Conservation (phyloP, 2,329 filamentous ascomycete species). For the Phoma sp. region DNA sequence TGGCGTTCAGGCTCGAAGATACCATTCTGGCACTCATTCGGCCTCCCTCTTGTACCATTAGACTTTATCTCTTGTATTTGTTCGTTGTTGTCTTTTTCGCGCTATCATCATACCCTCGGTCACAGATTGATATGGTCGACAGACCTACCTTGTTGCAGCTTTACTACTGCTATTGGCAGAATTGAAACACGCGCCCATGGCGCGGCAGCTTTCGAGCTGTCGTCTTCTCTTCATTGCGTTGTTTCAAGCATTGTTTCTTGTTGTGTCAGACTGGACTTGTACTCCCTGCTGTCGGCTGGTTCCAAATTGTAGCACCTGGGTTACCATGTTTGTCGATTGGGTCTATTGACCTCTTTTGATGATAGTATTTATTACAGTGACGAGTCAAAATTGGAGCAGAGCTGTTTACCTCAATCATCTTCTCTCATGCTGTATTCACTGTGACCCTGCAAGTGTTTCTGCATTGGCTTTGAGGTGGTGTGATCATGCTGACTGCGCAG, state of each 20-base stretch:
- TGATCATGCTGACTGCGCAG: too few relatives aligned
- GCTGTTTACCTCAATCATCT: constrained; percentile 4
- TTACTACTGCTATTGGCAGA: constrained; percentile 11
- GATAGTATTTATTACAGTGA: constrained; percentile 25
- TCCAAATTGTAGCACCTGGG: constrained; percentile 36
- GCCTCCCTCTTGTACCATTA: constrained; percentile 43
- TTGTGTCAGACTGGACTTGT: constrained; percentile 21
- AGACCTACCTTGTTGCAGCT: constrained; percentile 13
- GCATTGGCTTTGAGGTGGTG: neutral
- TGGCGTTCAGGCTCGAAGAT: constrained; percentile 36
- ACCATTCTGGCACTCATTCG: constrained; percentile 45
- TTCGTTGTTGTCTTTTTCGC: constrained; percentile 16
- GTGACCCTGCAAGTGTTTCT: neutral
- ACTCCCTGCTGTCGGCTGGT: constrained; percentile 30
- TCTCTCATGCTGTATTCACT: neutral
- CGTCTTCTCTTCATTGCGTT: constrained; percentile 17
- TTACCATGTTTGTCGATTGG: constrained; percentile 16
- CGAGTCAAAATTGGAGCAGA: constrained; percentile 27
- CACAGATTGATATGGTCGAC: constrained; percentile 20
- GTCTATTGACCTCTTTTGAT: constrained; percentile 17
- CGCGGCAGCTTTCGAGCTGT: constrained; percentile 31
- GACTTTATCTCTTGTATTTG: constrained; percentile 18
- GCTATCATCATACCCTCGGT: constrained; percentile 22
- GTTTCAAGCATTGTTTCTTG: constrained; percentile 20
- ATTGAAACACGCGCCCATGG: constrained; percentile 35